These are phyloP conservation scores for Hansenula anomala DNA, from an alignment of 1,139 yeast species.

Conservation along the genomic window DNA sequence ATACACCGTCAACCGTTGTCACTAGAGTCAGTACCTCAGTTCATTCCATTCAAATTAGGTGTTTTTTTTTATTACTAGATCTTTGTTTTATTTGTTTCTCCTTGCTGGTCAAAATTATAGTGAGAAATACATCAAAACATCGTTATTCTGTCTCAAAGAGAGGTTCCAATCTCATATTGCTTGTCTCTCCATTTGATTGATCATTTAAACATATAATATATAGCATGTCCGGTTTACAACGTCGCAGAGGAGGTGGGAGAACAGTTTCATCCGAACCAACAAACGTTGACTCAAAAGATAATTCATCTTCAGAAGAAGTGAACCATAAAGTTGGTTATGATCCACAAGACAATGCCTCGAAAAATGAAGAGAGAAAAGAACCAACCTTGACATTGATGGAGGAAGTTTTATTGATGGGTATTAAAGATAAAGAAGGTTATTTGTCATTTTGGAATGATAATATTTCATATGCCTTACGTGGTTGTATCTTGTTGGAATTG, in stretches of 20 bases:
- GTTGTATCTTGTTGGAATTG: conserved; percentile 86
- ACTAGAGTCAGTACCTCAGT: too few relatives aligned
- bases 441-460: conserved; percentile 97
- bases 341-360: conserved; percentile 48
- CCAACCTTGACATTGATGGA: conserved; percentile 93
- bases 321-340: conserved; percentile 69
- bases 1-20: too few relatives aligned
- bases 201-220: background rate
- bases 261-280: conserved; percentile 17
- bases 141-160: too few relatives aligned
- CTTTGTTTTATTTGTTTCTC: background rate
- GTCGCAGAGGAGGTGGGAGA: conserved; percentile 39
- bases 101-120: conserved; percentile 3
- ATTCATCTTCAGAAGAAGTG: conserved; percentile 14
- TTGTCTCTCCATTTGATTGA: background rate
- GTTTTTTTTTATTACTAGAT: background rate
- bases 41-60: background rate
- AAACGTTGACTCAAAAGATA: conserved; percentile 5
- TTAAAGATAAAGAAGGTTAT: conserved; percentile 94
- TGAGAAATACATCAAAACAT: background rate
- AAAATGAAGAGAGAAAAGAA: conserved; percentile 24
- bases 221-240: conserved; percentile 38
- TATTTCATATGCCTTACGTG: conserved; percentile 92
- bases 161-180: too few relatives aligned
- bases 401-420: conserved; percentile 86